Conservation (phyloP, 1,284 basidiomycete species). For the Apiotrichum akiyoshidainum region DNA sequence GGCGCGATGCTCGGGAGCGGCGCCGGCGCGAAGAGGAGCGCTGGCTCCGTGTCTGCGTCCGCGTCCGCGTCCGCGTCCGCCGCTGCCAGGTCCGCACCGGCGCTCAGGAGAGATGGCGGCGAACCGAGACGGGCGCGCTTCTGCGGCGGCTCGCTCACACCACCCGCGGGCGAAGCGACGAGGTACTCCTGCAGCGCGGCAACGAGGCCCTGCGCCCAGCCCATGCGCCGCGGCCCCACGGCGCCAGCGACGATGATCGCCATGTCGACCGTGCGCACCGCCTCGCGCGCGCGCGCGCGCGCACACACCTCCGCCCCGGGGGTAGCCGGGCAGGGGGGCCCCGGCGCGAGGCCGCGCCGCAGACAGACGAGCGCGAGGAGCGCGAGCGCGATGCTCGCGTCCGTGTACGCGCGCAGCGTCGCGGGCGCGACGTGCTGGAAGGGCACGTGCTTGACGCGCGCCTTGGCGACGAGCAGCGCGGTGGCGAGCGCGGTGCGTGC, state of each 20-base stretch:
- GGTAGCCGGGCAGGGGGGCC: too few relatives aligned
- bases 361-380: conserved; percentile 7
- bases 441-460: conserved; percentile 48
- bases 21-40: conserved; percentile 18
- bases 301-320: too few relatives aligned
- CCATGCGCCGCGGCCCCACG: conserved; percentile 61
- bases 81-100: neutral
- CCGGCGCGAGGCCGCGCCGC: too few relatives aligned
- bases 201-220: conserved; percentile 64
- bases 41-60: too few relatives aligned
- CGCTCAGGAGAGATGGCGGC: neutral
- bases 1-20: conserved; percentile 51
- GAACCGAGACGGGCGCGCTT: neutral
- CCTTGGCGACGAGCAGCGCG: conserved; percentile 48
- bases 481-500: conserved; percentile 15
- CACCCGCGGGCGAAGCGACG: neutral
- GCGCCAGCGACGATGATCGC: conserved; percentile 81
- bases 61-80: too few relatives aligned
- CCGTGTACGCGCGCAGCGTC: conserved; percentile 54
- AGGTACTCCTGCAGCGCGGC: conserved; percentile 4
- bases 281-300: neutral
- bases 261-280: conserved; percentile 59
- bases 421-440: conserved; percentile 47
- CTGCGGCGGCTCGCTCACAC: neutral
- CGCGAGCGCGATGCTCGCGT: conserved; percentile 40